Conservation (phyloP, 208 protist genomes). For the Crithidia brevicula region DNA sequence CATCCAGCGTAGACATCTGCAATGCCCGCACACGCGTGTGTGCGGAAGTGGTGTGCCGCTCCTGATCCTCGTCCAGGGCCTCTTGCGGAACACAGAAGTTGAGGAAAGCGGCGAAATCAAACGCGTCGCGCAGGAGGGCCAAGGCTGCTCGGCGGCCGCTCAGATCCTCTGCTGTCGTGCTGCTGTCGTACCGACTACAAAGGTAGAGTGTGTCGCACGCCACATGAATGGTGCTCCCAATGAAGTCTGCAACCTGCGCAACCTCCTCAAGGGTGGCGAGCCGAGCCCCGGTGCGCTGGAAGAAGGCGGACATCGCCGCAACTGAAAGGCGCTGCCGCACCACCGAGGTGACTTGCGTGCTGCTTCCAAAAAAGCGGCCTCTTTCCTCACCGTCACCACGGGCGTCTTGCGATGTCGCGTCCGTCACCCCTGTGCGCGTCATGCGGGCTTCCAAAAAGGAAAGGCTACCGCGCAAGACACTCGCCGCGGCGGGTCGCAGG, state of each 20-base stretch:
- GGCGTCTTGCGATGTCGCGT: not conserved
- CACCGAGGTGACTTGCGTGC: constrained; percentile 31
- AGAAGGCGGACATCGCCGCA: constrained; percentile 19
- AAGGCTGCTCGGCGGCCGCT: constrained; percentile 50
- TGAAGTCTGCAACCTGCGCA: constrained; percentile 64
- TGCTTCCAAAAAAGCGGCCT: constrained; percentile 1
- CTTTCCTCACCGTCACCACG: not conserved
- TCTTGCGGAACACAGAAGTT: constrained; percentile 68
- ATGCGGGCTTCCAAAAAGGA: constrained; percentile 29
- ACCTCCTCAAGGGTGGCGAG: constrained; percentile 20
- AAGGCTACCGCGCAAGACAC: constrained; percentile 72
- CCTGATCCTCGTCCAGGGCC: constrained; percentile 62
- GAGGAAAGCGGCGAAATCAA: constrained; percentile 58
- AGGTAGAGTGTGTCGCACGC: constrained; percentile 59
- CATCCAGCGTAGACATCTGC: constrained; percentile 58
- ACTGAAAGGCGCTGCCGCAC: constrained; percentile 54
- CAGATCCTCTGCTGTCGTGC: constrained; percentile 21
- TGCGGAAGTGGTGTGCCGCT: constrained; percentile 72
- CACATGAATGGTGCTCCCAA: constrained; percentile 64
- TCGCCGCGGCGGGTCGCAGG: constrained; percentile 63
- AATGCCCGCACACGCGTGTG: constrained; percentile 68
- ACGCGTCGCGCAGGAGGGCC: constrained; percentile 57
- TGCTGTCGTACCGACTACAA: constrained; percentile 40
- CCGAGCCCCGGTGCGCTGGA: constrained; percentile 4
- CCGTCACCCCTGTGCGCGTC: not conserved